Conservation (phyloP, 2,329 filamentous ascomycete genomes). For the Pleurostoma richardsiae region DNA sequence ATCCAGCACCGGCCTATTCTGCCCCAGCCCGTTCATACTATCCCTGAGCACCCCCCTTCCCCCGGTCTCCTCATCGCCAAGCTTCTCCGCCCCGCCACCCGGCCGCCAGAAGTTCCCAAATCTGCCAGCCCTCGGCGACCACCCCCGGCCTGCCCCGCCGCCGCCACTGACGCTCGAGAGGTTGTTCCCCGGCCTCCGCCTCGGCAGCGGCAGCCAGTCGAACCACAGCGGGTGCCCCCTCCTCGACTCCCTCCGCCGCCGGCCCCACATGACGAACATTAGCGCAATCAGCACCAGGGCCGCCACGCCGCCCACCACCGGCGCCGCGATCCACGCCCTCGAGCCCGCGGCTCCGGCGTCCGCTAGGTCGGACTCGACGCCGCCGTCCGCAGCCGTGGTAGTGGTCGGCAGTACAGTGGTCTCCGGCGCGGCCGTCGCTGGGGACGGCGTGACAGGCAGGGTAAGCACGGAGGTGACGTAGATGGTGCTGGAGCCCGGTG, state of each 20-base stretch:
- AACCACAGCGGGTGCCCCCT: neutral
- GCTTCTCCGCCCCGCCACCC: constrained; percentile 14
- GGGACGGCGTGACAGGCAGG: neutral
- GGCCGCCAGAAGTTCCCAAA: constrained; percentile 12
- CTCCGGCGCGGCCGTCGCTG: neutral
- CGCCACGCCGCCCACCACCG: constrained; percentile 24
- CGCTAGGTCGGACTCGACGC: neutral
- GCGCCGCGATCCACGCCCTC: constrained; percentile 26
- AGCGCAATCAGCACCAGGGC: constrained; percentile 23
- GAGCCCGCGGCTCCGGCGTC: constrained; percentile 2
- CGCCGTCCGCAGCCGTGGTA: neutral
- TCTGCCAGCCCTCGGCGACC: constrained; percentile 1
- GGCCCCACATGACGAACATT: constrained; percentile 22
- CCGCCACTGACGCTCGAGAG: constrained; percentile 11
- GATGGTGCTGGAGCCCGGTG: neutral
- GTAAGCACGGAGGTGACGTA: neutral
- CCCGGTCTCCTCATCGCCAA: constrained; percentile 15
- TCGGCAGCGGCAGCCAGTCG: neutral
- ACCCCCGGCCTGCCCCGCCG: neutral
- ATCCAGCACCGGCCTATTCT: constrained; percentile 17
- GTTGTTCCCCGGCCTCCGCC: constrained; percentile 10
- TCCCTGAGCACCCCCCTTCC: constrained; percentile 15
- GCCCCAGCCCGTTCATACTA: constrained; percentile 20
- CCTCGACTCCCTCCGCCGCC: constrained; percentile 12
- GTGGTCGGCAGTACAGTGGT: neutral